Evolutionary conservation across 1,139 yeast genomes (phyloP).

Genomic region (Suhomyces guaymorum): DNA sequence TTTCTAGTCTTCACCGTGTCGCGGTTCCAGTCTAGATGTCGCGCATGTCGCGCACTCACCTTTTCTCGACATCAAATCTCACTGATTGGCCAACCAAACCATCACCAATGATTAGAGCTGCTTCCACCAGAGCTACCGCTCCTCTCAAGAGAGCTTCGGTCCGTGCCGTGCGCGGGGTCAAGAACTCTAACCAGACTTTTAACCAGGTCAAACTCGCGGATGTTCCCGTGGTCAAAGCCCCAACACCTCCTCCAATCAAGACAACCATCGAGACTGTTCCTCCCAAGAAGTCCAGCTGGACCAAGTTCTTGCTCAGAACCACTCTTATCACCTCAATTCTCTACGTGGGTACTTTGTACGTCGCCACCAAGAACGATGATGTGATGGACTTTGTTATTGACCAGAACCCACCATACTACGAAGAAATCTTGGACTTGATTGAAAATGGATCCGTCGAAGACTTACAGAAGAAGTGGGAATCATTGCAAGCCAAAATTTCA

Average conservation of each 20-base stretch:
- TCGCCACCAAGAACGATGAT: constrained; percentile 47
- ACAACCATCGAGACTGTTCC: constrained; percentile 7
- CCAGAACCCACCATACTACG: constrained; percentile 47
- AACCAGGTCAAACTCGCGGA: constrained; percentile 4
- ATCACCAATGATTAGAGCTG: constrained; percentile 17
- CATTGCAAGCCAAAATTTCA: constrained; percentile 23
- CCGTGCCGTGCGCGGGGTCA: constrained; percentile 8
- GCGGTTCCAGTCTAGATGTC: constrained; percentile 1
- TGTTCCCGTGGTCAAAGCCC: constrained; percentile 9
- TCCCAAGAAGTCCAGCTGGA: constrained; percentile 28
- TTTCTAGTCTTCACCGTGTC: too few species aligned
- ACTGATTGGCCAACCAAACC: constrained; percentile 11
- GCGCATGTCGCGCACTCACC: constrained; percentile 3
- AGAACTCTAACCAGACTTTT: constrained; percentile 4
- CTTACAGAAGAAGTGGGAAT: constrained; percentile 24
- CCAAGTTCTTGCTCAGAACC: constrained; percentile 35
- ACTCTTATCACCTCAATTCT: constrained; percentile 30
- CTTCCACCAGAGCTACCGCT: constrained; percentile 9
- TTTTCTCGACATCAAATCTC: constrained; percentile 7
- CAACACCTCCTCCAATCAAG: constrained; percentile 9
- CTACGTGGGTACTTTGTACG: constrained; percentile 44
- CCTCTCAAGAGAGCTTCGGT: constrained; percentile 6
- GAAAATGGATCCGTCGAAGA: constrained; percentile 44
- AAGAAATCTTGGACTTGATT: constrained; percentile 41
- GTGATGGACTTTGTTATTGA: constrained; percentile 51